These are phyloP conservation scores for Colletotrichum sojae DNA, from an alignment of 2,329 filamentous ascomycete genomes.

Conservation along the genomic window DNA sequence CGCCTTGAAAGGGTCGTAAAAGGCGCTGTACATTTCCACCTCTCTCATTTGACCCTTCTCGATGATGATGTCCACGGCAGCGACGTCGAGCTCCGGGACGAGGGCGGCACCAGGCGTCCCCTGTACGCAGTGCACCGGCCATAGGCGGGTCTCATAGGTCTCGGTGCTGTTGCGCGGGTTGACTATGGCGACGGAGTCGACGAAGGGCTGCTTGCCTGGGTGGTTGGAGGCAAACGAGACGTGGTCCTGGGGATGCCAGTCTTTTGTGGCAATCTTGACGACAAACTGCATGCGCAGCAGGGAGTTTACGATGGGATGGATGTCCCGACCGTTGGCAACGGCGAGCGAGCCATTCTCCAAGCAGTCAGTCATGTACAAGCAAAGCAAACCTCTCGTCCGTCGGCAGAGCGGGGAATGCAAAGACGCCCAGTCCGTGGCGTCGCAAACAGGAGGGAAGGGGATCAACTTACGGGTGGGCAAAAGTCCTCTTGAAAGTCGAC, in stretches of 20 bases:
- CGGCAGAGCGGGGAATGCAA: not conserved
- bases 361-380: conserved; percentile 6
- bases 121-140: conserved; percentile 93
- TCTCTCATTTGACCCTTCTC: conserved; percentile 82
- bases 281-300: conserved; percentile 81
- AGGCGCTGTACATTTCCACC: conserved; percentile 96
- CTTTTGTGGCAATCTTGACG: conserved; percentile 87
- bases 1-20: conserved; percentile 82
- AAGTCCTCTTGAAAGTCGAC: conserved; percentile 97
- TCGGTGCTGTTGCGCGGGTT: conserved; percentile 77
- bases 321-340: conserved; percentile 79
- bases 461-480: conserved; percentile 81
- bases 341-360: conserved; percentile 85
- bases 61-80: conserved; percentile 74
- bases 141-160: conserved; percentile 78
- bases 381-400: not conserved
- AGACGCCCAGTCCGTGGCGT: not conserved
- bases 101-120: conserved; percentile 79
- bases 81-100: conserved; percentile 76
- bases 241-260: conserved; percentile 88
- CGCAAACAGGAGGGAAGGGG: not conserved
- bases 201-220: conserved; percentile 75
- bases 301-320: conserved; percentile 79
- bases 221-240: conserved; percentile 93
- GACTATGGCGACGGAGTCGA: conserved; percentile 72